A percentile compares a stretch with the other conserved stretches of the same genome.
These are phyloP conservation scores for Perkinsus chesapeaki DNA, from an alignment of 169 alveolate species.

Conservation along the genomic window DNA sequence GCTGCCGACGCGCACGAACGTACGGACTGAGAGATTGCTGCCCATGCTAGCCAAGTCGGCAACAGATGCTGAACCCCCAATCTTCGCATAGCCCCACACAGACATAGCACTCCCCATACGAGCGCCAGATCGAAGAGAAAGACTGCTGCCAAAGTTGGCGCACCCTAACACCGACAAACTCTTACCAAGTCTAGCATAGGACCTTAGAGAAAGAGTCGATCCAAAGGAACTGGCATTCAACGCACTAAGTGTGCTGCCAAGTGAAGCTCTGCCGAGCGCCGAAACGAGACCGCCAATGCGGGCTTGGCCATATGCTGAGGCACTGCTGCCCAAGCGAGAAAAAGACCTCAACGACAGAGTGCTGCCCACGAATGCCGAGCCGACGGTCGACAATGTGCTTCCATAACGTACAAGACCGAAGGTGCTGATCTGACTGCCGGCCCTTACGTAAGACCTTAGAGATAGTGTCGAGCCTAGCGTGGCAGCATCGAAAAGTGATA, in stretches of 20 bases:
- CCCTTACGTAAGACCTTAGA: background rate
- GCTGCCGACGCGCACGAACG: conserved; percentile 11
- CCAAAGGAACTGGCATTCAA: background rate
- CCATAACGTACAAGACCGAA: background rate
- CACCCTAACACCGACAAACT: background rate
- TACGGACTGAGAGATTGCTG: conserved; percentile 6
- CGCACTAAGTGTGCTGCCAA: background rate
- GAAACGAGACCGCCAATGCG: background rate
- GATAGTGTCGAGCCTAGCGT: background rate
- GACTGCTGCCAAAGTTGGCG: background rate
- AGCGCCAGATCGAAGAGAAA: background rate
- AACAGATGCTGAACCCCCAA: background rate
- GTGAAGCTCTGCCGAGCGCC: background rate
- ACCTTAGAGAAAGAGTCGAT: conserved; percentile 2
- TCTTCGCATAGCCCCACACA: background rate
- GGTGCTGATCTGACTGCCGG: background rate
- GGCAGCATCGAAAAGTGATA: background rate
- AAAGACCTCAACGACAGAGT: background rate
- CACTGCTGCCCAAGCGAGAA: background rate
- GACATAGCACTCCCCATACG: background rate
- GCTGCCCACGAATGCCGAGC: conserved; percentile 12
- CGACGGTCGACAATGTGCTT: background rate
- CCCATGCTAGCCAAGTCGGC: conserved; percentile 8
- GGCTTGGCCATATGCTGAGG: background rate
- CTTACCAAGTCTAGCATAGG: background rate